Conservation (phyloP, 805 yeast species). For the Candida ficus region DNA sequence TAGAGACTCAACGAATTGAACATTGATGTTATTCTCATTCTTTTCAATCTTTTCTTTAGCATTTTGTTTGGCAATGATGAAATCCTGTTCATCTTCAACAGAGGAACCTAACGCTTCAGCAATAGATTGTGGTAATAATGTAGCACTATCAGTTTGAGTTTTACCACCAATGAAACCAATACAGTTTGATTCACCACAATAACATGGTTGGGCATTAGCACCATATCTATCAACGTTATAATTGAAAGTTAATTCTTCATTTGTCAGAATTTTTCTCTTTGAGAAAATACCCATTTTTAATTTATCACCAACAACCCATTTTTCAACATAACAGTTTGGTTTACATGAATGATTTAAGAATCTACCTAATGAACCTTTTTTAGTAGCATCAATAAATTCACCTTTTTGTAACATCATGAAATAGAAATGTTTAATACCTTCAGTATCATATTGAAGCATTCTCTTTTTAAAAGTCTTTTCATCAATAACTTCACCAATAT, state of each 20-base stretch:
- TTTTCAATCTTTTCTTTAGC: slow-evolving; percentile 40
- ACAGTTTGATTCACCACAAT: slow-evolving; percentile 91
- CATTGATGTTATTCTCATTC: slow-evolving; percentile 55
- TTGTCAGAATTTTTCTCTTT: slow-evolving; percentile 58
- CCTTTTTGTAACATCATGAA: slow-evolving; percentile 94
- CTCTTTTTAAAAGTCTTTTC: slow-evolving; percentile 69
- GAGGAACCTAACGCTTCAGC: slow-evolving; percentile 84
- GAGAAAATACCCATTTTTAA: slow-evolving; percentile 94
- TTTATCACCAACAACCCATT: slow-evolving; percentile 93
- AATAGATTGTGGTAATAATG: slow-evolving; percentile 73
- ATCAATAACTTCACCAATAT: slow-evolving; percentile 90
- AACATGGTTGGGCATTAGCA: slow-evolving; percentile 89
- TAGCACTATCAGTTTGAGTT: slow-evolving; percentile 90
- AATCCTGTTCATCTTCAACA: slow-evolving; percentile 60
- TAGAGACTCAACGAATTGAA: slow-evolving; percentile 57
- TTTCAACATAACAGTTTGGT: slow-evolving; percentile 93
- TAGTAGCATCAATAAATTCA: slow-evolving; percentile 92
- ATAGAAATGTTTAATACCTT: slow-evolving; percentile 75
- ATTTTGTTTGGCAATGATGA: slow-evolving; percentile 58
- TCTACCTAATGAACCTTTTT: slow-evolving; percentile 81
- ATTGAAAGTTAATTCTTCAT: slow-evolving; percentile 81
- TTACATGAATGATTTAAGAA: slow-evolving; percentile 93
- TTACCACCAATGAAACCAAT: slow-evolving; percentile 93
- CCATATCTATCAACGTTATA: slow-evolving; percentile 97
- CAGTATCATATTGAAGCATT: slow-evolving; percentile 66